These are phyloP conservation scores for Wickerhamiella shivajii DNA, from an alignment of 805 yeast species.

Conservation along the genomic window DNA sequence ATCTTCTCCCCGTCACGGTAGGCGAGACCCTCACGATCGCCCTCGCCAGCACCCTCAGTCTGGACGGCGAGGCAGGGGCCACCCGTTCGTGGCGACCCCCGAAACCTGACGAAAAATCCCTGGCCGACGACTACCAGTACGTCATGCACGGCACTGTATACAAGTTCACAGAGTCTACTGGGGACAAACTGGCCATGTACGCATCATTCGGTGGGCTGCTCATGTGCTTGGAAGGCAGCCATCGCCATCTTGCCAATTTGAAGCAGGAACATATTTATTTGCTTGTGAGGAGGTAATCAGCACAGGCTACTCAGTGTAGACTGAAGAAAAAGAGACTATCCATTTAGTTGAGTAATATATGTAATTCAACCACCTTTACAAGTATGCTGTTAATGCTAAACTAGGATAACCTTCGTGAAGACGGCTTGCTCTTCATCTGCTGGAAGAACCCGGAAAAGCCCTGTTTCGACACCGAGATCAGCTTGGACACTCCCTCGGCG, in stretches of 20 bases:
- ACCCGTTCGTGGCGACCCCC: slow-evolving; percentile 75
- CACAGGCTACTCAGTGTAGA: too few relatives aligned
- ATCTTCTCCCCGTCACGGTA: slow-evolving; percentile 68
- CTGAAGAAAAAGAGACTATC: too few relatives aligned
- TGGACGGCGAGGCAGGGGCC: slow-evolving; percentile 34
- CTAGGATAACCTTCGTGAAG: too few relatives aligned
- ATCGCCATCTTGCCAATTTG: slow-evolving; percentile 71
- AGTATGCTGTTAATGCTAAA: too few relatives aligned
- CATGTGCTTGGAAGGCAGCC: slow-evolving; percentile 88
- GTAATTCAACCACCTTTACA: too few relatives aligned
- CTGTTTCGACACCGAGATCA: slow-evolving; percentile 2
- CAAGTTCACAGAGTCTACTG: slow-evolving; percentile 78
- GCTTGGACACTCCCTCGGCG: slow-evolving; percentile 12
- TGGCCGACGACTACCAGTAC: slow-evolving; percentile 94
- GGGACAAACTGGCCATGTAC: slow-evolving; percentile 58
- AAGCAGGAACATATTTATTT: slow-evolving; percentile 91
- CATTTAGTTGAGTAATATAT: too few relatives aligned
- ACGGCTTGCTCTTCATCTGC: too few relatives aligned
- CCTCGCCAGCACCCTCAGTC: slow-evolving; percentile 56
- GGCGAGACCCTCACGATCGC: slow-evolving; percentile 75
- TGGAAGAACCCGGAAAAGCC: slow-evolving; percentile 2
- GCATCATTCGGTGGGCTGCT: slow-evolving; percentile 92
- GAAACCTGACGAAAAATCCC: slow-evolving; percentile 62
- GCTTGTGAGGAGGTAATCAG: slow-evolving; percentile 62
- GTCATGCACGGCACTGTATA: slow-evolving; percentile 97